phyloP scores from a whole-genome alignment of 805 yeast genomes.

The Dipodascopsis uninucleata region DNA sequence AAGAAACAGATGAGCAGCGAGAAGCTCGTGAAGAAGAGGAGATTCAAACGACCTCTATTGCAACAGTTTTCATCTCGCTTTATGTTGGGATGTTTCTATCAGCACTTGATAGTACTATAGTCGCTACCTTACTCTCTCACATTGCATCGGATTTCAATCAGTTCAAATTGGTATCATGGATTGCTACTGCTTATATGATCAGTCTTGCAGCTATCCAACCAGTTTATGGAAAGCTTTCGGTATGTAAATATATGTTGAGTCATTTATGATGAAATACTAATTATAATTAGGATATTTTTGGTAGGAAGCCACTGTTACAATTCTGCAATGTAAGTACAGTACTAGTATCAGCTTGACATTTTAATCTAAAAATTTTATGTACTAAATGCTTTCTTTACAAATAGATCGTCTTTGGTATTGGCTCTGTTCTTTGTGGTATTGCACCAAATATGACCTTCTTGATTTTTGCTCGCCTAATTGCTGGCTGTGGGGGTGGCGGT shows the following conservation, averaged over 20 bases:
- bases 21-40: no score
- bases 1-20: no score
- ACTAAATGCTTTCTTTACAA: slow-evolving; percentile 42
- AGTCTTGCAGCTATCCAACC: slow-evolving; percentile 77
- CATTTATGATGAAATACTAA: background rate
- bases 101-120: slow-evolving; percentile 52
- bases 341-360: background rate
- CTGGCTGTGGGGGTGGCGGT: slow-evolving; percentile 94
- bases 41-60: no score
- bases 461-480: slow-evolving; percentile 52
- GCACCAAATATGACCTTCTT: slow-evolving; percentile 34
- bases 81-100: slow-evolving; percentile 47
- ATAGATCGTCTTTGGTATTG: slow-evolving; percentile 39
- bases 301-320: slow-evolving; percentile 21
- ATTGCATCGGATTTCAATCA: slow-evolving; percentile 59
- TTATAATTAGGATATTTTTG: slow-evolving; percentile 18
- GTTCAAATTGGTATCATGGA: slow-evolving; percentile 58
- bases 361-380: slow-evolving; percentile 50
- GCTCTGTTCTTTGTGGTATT: slow-evolving; percentile 53
- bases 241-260: background rate
- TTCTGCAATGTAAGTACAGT: slow-evolving; percentile 16
- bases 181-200: slow-evolving; percentile 67
- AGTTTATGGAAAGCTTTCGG: slow-evolving; percentile 57
- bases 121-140: slow-evolving; percentile 47
- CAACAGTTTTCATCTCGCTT: slow-evolving; percentile 25